Evolutionary conservation across 352 stramenopile genomes (phyloP), one percentile per base, ranked within the genome.

Genomic region (Phytophthora capsici): DNA sequence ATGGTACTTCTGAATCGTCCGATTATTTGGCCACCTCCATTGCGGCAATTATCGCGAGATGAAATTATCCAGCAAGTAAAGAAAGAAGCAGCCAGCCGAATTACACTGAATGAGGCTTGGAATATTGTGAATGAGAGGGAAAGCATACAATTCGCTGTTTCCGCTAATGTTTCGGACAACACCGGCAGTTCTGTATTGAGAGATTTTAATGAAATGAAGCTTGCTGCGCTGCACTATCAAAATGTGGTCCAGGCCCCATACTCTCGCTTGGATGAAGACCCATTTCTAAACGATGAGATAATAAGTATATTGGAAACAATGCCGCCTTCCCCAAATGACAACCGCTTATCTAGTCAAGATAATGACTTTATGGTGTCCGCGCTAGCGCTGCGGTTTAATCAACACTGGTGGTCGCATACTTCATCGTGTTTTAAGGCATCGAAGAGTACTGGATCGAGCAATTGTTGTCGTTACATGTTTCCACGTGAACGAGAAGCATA

Each of bases 371-470:
- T 57, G 49, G 49, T 57, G n/a, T 57, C 49, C 1, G 13, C 19
- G 10, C 32, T 57, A 12, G 49, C n/a, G 13, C 12, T 46, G 9
- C 43, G 32, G 32, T 22, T 37, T 2, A 57, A 57, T 22, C 32
- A 57, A 22, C 49, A 57, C 22, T 46, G n/a, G 32, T 57, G 49
- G 49, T 34, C 17, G 6, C 49, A 47, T 19, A 57, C 49, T 1
- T 34, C 3, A 12, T 37, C n/a, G 13, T 46, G 30, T 16, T 40
- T 52, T 13, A 52, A 38, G 25, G 3, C 19, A 8, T 52, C 45
- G 9, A 25, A n/a, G n/a, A 20, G 6, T 6, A 52, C 45, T 0
- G 12, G 8, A 9, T 14, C 14, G 20, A 14, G 16, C 13, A 22
- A 25, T 16, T 23, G 8, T 1, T 25, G 45, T 14, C 4, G 45